Base-by-base conservation (phyloP, 768 basidiomycete genomes). In the Mycena epipterygia region DNA sequence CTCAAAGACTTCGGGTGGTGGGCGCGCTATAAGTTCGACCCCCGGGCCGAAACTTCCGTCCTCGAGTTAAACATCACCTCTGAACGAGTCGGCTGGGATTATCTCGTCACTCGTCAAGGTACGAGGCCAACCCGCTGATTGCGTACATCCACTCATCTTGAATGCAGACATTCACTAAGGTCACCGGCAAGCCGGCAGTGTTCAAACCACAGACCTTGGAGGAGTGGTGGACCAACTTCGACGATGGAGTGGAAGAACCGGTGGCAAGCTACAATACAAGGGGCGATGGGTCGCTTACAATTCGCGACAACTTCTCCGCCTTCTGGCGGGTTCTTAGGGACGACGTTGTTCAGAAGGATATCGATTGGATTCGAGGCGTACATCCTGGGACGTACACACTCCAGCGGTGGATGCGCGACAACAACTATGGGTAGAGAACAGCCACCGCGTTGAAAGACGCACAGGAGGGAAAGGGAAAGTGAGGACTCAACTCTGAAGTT, bases 1-100 rank as follows among this genome's bases (percentile, higher is more conserved):
- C 76, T 85, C 17, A 73, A 78, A 33, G 84, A 85, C 70, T 76
- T 84, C 6, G 84, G 80, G 32, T 84, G 79, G 78, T 85, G 81
- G 79, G 80, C 78, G 19, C 80, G 82, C n/a, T 84, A 80, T 57
- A 81, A 78, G 1, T 81, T 85, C 56, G 79, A 82, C 72, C 74
- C 83, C 64, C 83, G 81, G 35, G 73, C 71, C 8, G 72, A 78
- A 59, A 82, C 79, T 14, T 83, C 81, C 30, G 82, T 76, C 1
- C 77, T 76, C 35, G 83, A 85, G 52, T 79, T 84, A 42, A 73
- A 79, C 37, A 72, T 85, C 56, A 82, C 83, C 8, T 82, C 79
- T 44, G 82, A 85, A 55, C 75, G 77, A 66, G 80, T 84, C 23
- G 75, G 78, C 6, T 83, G 81, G 80, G 79, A 83, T 29, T 75